These are phyloP conservation scores for Botrytis elliptica DNA, from an alignment of 2,329 filamentous ascomycete species.

Conservation along the genomic window DNA sequence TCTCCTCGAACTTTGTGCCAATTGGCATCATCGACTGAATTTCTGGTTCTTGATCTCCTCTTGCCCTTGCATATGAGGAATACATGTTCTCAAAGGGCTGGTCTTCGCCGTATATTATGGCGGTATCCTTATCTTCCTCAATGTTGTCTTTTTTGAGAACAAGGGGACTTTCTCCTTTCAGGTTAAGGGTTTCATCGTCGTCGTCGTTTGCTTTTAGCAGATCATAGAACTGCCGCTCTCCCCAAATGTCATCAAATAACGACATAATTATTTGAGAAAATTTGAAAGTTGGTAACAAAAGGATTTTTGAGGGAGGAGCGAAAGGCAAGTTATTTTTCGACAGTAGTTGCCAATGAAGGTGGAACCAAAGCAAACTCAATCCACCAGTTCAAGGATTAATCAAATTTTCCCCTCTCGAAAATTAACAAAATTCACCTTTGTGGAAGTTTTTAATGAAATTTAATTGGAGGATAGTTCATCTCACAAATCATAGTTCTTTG, in stretches of 20 bases:
- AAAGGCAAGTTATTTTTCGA: not conserved
- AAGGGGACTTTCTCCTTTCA: not conserved
- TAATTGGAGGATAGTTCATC: not conserved
- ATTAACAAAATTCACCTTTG: not conserved
- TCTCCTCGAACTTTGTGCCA: not conserved
- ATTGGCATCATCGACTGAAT: not conserved
- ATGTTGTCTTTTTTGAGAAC: not conserved
- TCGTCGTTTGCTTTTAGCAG: not conserved
- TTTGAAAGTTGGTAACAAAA: not conserved
- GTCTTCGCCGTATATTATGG: not conserved
- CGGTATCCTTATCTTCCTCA: not conserved
- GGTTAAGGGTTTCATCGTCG: not conserved
- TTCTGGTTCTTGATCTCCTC: not conserved
- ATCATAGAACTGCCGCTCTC: not conserved
- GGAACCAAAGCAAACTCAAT: not conserved
- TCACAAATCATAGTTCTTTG: not conserved
- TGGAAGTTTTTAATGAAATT: not conserved
- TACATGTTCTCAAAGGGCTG: not conserved
- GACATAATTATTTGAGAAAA: not conserved
- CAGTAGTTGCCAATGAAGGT: not conserved
- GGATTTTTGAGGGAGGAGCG: not conserved
- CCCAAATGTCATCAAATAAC: not conserved
- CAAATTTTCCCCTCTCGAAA: not conserved
- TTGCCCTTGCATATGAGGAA: accelerated
- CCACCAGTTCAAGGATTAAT: not conserved